Percentiles rank a stretch among this genome's conserved stretches.
Evolutionary conservation across 176 grass and related monocot species (phyloP).

Genomic region (Alloteropsis semialata): DNA sequence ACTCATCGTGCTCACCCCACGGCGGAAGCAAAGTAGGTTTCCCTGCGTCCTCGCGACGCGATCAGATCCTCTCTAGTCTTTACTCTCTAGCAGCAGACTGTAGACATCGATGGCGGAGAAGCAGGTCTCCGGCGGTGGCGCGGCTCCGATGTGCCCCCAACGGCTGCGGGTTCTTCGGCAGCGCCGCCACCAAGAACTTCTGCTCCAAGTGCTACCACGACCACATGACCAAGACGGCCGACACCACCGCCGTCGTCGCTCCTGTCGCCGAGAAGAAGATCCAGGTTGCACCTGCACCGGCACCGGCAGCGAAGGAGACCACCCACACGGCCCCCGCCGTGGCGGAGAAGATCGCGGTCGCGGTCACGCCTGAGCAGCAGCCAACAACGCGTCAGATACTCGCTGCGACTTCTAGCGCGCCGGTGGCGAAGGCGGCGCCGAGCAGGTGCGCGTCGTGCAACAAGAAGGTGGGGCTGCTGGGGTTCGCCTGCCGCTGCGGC

Average conservation of each 20-base stretch:
- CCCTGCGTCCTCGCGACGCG: too few species aligned
- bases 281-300: too few species aligned
- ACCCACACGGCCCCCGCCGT: too few species aligned
- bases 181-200: slow-evolving; percentile 20
- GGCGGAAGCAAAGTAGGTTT: too few species aligned
- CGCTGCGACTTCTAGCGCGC: background rate
- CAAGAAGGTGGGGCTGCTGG: slow-evolving; percentile 53
- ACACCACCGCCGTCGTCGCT: background rate
- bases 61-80: too few species aligned
- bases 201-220: slow-evolving; percentile 50
- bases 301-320: background rate
- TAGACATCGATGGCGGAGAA: background rate
- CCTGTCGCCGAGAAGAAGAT: background rate
- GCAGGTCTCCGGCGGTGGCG: background rate
- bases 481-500: slow-evolving; percentile 57
- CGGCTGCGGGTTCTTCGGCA: slow-evolving; percentile 51
- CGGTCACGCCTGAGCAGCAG: background rate
- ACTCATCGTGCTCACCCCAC: too few species aligned
- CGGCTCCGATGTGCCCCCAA: slow-evolving; percentile 13
- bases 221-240: background rate
- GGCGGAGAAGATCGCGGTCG: background rate
- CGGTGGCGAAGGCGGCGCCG: background rate
- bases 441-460: slow-evolving; percentile 40
- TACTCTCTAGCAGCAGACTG: too few species aligned
- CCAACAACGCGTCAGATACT: background rate